Percentiles rank a stretch among this genome's conserved stretches.
These are phyloP conservation scores for Colletotrichum lini DNA, from an alignment of 2,329 filamentous ascomycete species.

Conservation along the genomic window DNA sequence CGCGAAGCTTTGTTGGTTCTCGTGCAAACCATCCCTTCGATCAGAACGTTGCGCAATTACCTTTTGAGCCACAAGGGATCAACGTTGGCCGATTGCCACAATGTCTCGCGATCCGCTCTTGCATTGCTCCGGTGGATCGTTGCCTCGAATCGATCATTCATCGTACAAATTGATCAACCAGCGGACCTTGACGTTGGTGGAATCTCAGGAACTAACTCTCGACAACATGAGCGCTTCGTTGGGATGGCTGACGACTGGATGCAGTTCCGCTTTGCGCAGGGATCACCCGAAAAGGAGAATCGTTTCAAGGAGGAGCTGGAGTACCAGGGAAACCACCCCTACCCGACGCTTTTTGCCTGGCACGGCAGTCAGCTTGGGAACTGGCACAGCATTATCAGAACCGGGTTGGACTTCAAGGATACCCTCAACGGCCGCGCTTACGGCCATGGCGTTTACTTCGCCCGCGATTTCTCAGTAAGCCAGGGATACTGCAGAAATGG, in stretches of 20 bases:
- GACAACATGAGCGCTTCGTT: conserved; percentile 66
- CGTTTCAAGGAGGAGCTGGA: conserved; percentile 77
- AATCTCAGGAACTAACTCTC: conserved; percentile 11
- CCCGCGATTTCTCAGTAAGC: conserved; percentile 71
- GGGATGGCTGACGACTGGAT: conserved; percentile 75
- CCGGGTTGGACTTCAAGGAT: conserved; percentile 81
- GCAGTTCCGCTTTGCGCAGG: conserved; percentile 91
- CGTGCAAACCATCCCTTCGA: conserved; percentile 72
- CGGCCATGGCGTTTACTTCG: conserved; percentile 89
- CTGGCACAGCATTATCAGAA: conserved; percentile 92
- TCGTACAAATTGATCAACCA: conserved; percentile 77
- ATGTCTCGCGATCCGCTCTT: conserved; percentile 75
- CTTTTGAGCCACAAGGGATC: conserved; percentile 57
- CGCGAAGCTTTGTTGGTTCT: conserved; percentile 64
- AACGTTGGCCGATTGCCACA: conserved; percentile 61
- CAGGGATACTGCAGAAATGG: conserved; percentile 57
- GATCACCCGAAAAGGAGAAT: conserved; percentile 88
- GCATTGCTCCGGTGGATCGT: conserved; percentile 88
- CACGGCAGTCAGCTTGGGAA: conserved; percentile 84
- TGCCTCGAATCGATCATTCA: conserved; percentile 89
- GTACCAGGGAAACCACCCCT: conserved; percentile 54
- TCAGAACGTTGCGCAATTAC: conserved; percentile 69
- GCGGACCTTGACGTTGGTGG: conserved; percentile 32
- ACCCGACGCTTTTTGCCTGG: conserved; percentile 87
- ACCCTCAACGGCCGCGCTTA: conserved; percentile 76